phyloP scores from a whole-genome alignment of 228 moss, liverwort and hornwort species.

The Sphagnum magellanicum region DNA sequence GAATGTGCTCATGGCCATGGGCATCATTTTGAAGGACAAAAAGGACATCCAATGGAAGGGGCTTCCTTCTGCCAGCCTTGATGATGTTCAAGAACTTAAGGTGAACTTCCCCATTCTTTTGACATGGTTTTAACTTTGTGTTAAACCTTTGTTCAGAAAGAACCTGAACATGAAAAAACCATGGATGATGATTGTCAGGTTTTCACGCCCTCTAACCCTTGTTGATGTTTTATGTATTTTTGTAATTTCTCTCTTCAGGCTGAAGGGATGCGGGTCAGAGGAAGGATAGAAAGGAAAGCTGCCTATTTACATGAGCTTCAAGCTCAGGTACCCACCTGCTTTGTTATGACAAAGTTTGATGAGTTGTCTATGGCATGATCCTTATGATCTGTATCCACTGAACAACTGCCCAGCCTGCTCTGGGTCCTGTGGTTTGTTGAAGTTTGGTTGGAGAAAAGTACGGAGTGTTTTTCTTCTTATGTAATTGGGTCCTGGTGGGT shows the following conservation, averaged over 20 bases:
- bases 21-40: slow-evolving; percentile 92
- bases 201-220: too few relatives aligned
- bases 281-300: slow-evolving; percentile 74
- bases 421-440: too few relatives aligned
- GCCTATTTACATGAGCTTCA: slow-evolving; percentile 89
- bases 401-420: too few relatives aligned
- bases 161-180: background rate
- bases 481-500: background rate
- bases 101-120: slow-evolving; percentile 7
- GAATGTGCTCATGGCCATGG: slow-evolving; percentile 99
- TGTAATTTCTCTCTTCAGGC: slow-evolving; percentile 35
- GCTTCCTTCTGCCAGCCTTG: slow-evolving; percentile 53
- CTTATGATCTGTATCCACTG: too few relatives aligned
- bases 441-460: too few relatives aligned
- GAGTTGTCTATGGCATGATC: too few relatives aligned
- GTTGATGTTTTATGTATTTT: too few relatives aligned
- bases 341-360: too few relatives aligned
- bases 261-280: slow-evolving; percentile 68
- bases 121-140: background rate
- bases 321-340: slow-evolving; percentile 57
- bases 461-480: too few relatives aligned
- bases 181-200: too few relatives aligned
- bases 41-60: slow-evolving; percentile 99
- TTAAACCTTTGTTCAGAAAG: background rate
- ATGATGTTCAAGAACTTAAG: slow-evolving; percentile 47